phyloP scores from a whole-genome alignment of 75 land plant genomes.

The Pinus taeda region DNA sequence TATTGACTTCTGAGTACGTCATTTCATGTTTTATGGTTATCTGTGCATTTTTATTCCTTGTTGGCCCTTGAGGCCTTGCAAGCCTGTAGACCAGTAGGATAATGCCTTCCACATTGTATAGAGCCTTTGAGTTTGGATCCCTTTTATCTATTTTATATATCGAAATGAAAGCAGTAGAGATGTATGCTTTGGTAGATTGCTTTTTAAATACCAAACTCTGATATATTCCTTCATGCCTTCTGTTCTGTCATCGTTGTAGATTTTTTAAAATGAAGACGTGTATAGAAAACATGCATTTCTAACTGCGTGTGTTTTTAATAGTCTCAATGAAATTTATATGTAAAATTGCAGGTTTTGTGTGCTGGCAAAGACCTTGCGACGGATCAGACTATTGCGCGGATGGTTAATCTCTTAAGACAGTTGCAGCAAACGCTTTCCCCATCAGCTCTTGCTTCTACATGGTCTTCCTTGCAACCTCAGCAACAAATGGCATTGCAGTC shows the following conservation, averaged over 20 bases:
- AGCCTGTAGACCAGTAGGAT: too few species aligned
- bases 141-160: too few species aligned
- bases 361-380: slow-evolving; percentile 80
- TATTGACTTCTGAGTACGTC: too few species aligned
- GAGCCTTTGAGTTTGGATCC: too few species aligned
- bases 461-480: slow-evolving; percentile 91
- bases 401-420: slow-evolving; percentile 80
- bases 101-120: too few species aligned
- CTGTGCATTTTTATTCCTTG: too few species aligned
- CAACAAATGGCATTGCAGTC: slow-evolving; percentile 88
- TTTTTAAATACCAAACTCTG: neutral
- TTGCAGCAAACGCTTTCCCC: slow-evolving; percentile 90
- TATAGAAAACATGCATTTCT: neutral
- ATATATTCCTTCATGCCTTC: neutral
- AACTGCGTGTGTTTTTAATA: neutral
- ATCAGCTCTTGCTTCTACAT: slow-evolving; percentile 81
- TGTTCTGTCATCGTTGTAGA: neutral
- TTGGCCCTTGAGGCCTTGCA: too few species aligned
- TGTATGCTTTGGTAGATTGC: neutral
- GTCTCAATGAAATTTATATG: neutral
- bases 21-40: too few species aligned
- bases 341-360: slow-evolving; percentile 53
- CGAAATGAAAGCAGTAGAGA: too few species aligned
- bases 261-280: neutral
- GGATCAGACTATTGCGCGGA: slow-evolving; percentile 82